A percentile compares a stretch with the other conserved stretches of the same genome.
Conservation (phyloP, 2,329 filamentous ascomycete genomes). For the Falciphora oryzae region DNA sequence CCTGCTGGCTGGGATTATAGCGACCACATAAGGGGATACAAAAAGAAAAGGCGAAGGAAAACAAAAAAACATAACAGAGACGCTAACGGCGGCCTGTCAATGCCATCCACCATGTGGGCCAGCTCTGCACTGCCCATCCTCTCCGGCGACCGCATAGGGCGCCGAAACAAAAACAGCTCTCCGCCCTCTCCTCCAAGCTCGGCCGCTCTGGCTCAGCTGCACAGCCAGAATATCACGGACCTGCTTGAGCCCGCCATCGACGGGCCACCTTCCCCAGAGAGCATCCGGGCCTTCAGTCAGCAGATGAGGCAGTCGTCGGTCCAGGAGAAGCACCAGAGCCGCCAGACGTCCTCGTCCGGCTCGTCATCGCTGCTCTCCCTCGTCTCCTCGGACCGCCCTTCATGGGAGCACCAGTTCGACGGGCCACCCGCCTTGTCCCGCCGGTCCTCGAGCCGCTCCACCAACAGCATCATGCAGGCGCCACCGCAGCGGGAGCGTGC, state of each 20-base stretch:
- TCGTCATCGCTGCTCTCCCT: slow-evolving; percentile 48
- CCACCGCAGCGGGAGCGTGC: slow-evolving; percentile 38
- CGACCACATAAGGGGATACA: background rate
- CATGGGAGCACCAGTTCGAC: slow-evolving; percentile 46
- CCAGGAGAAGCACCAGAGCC: slow-evolving; percentile 39
- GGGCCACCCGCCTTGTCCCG: slow-evolving; percentile 38
- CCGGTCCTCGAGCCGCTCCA: slow-evolving; percentile 51
- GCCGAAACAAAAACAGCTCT: slow-evolving; percentile 4
- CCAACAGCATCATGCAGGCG: slow-evolving; percentile 43
- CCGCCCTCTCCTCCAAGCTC: slow-evolving; percentile 8
- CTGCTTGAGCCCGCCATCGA: slow-evolving; percentile 54
- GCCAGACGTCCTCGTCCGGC: slow-evolving; percentile 47
- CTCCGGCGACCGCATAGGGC: slow-evolving; percentile 4
- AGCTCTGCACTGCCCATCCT: slow-evolving; percentile 1
- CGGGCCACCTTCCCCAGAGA: slow-evolving; percentile 55
- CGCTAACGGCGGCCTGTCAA: background rate
- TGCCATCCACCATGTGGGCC: slow-evolving; percentile 10
- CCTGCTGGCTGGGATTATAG: background rate
- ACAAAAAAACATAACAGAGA: background rate
- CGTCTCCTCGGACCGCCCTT: slow-evolving; percentile 35
- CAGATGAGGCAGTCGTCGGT: slow-evolving; percentile 52
- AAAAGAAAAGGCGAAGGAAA: background rate
- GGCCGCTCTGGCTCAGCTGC: slow-evolving; percentile 11
- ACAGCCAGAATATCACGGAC: slow-evolving; percentile 28
- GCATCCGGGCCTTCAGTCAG: slow-evolving; percentile 51